Conservation (phyloP, 805 yeast genomes). For the Candida maltosa region DNA sequence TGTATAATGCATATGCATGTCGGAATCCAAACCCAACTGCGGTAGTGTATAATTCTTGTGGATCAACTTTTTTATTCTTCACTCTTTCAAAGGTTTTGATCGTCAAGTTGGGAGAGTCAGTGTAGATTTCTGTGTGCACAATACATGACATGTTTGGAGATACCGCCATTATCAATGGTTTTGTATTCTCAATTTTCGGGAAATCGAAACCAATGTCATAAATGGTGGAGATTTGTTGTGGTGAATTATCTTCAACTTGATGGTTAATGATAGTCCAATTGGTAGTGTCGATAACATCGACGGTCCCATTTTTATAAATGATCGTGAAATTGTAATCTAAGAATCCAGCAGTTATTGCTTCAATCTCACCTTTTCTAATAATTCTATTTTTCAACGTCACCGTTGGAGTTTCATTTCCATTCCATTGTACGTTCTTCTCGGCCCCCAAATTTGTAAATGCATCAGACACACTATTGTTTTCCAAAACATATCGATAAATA, state of each 20-base stretch:
- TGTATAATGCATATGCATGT: constrained; percentile 70
- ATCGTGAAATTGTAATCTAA: constrained; percentile 40
- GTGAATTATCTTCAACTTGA: constrained; percentile 8
- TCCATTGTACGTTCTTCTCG: constrained; percentile 13
- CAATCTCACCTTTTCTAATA: constrained; percentile 20
- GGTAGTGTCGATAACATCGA: constrained; percentile 44
- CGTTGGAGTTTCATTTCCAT: constrained; percentile 2
- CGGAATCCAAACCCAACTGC: constrained; percentile 62
- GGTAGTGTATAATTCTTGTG: constrained; percentile 36
- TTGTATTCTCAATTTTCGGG: constrained; percentile 19
- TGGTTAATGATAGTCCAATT: constrained; percentile 20
- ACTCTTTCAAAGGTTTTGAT: constrained; percentile 19
- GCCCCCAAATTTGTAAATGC: constrained; percentile 30
- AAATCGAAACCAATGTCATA: constrained; percentile 56
- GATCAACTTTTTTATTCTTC: constrained; percentile 11
- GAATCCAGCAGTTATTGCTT: constrained; percentile 29
- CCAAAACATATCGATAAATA: constrained; percentile 26
- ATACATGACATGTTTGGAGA: constrained; percentile 52
- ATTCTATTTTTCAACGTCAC: constrained; percentile 27
- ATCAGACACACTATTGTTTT: constrained; percentile 19
- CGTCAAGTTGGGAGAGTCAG: constrained; percentile 10
- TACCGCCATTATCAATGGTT: constrained; percentile 35
- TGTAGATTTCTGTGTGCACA: constrained; percentile 19
- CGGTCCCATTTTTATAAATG: constrained; percentile 39
- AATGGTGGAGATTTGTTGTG: constrained; percentile 36